phyloP scores from a whole-genome alignment of 768 basidiomycete genomes.

The Boletus fagicola region DNA sequence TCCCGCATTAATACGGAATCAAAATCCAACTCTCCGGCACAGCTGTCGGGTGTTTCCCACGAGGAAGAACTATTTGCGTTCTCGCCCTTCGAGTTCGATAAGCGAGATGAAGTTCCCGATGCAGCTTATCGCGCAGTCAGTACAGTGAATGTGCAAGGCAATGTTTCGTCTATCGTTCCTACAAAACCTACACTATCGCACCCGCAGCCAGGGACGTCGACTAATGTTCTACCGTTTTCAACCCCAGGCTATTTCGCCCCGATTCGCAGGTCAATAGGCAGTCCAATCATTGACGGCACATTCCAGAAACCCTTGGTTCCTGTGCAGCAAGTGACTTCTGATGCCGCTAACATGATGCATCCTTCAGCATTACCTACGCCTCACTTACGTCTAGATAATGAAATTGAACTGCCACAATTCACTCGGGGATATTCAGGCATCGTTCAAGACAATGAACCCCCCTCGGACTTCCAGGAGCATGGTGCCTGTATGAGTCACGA shows the following conservation, averaged over 20 bases:
- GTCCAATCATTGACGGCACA: background rate
- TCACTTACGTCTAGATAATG: slow-evolving; percentile 21
- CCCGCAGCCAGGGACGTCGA: background rate
- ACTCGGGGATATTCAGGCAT: slow-evolving; percentile 5
- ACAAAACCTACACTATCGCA: background rate
- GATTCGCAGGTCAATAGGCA: background rate
- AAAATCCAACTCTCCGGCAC: background rate
- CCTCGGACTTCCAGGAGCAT: slow-evolving; percentile 17
- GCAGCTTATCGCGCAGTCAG: slow-evolving; percentile 1
- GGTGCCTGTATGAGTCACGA: slow-evolving; percentile 1
- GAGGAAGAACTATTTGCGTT: slow-evolving; percentile 30
- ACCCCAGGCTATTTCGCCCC: slow-evolving; percentile 24
- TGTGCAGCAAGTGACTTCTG: slow-evolving; percentile 10
- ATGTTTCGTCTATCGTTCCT: background rate
- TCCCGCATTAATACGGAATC: slow-evolving; percentile 10
- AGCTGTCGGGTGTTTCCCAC: slow-evolving; percentile 2
- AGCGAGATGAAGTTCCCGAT: slow-evolving; percentile 1
- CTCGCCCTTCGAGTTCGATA: slow-evolving; percentile 24
- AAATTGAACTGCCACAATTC: slow-evolving; percentile 4
- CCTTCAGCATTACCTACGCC: slow-evolving; percentile 5
- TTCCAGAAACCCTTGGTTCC: slow-evolving; percentile 3
- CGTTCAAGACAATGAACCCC: slow-evolving; percentile 1
- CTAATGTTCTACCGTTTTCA: slow-evolving; percentile 21
- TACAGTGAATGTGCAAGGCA: background rate
- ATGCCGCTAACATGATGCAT: slow-evolving; percentile 11